A percentile compares a stretch with the other conserved stretches of the same genome.
Evolutionary conservation across 768 basidiomycete genomes (phyloP).

Genomic region (Amanita brunnescens): DNA sequence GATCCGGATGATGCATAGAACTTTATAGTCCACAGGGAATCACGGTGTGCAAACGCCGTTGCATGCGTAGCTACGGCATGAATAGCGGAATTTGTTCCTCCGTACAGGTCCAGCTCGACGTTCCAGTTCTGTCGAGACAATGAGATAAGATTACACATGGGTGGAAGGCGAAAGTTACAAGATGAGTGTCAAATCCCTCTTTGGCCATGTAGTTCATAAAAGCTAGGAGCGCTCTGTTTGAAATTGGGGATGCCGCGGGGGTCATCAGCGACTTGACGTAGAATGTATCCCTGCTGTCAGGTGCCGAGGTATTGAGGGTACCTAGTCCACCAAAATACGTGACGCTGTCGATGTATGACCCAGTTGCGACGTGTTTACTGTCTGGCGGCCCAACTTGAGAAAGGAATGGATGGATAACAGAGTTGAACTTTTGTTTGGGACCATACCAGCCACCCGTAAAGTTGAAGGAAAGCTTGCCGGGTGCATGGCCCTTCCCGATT

Average conservation of each 20-base stretch:
- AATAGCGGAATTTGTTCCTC: slow-evolving; percentile 32
- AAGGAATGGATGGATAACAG: slow-evolving; percentile 26
- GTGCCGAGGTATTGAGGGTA: slow-evolving; percentile 20
- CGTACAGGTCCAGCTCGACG: slow-evolving; percentile 30
- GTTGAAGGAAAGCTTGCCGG: slow-evolving; percentile 22
- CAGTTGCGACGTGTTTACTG: slow-evolving; percentile 4
- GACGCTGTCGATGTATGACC: slow-evolving; percentile 4
- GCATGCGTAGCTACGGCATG: slow-evolving; percentile 24
- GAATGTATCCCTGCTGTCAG: slow-evolving; percentile 30
- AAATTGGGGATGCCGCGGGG: slow-evolving; percentile 25
- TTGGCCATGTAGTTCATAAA: slow-evolving; percentile 32
- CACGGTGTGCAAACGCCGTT: slow-evolving; percentile 32
- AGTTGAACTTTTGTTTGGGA: slow-evolving; percentile 17
- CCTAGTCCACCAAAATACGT: slow-evolving; percentile 11
- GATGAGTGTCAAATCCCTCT: slow-evolving; percentile 27
- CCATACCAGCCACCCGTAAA: slow-evolving; percentile 32
- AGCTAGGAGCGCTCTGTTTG: slow-evolving; percentile 21
- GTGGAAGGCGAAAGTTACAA: slow-evolving; percentile 16
- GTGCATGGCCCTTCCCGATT: slow-evolving; percentile 19
- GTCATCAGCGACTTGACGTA: slow-evolving; percentile 37
- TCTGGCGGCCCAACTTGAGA: slow-evolving; percentile 19
- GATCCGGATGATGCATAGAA: slow-evolving; percentile 31
- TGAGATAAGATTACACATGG: slow-evolving; percentile 13
- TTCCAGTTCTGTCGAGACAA: slow-evolving; percentile 19
- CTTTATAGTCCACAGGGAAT: slow-evolving; percentile 33